phyloP scores from a whole-genome alignment of 75 land plant genomes.

The Picea glauca region DNA sequence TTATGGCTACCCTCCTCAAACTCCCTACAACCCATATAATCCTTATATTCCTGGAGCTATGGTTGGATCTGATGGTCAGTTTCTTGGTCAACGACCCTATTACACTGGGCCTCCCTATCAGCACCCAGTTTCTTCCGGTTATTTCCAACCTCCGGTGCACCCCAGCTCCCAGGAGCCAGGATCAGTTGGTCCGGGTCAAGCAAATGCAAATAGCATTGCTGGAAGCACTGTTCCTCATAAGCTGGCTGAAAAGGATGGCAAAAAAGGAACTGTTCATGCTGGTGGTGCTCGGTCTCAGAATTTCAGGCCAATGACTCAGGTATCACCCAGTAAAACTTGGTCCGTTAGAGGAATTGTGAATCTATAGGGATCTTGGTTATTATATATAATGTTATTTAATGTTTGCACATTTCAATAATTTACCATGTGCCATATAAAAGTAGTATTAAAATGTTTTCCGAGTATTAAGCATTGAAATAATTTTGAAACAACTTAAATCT shows the following conservation, averaged over 20 bases:
- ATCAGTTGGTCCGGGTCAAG: conserved; percentile 43
- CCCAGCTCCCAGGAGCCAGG: conserved; percentile 21
- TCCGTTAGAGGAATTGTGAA: conserved; percentile 11
- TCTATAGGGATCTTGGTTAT: too few relatives aligned
- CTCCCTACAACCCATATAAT: conserved; percentile 57
- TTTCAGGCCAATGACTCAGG: conserved; percentile 33
- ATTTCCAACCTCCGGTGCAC: conserved; percentile 33
- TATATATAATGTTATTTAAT: conserved; percentile 34
- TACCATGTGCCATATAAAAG: too few relatives aligned
- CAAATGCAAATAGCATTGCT: conserved; percentile 22
- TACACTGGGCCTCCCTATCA: conserved; percentile 31
- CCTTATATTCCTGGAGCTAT: conserved; percentile 64
- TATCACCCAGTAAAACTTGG: conserved; percentile 42
- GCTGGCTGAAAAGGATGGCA: conserved; percentile 14
- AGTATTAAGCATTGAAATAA: background rate
- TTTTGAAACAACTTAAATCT: too few relatives aligned
- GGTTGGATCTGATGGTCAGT: conserved; percentile 41
- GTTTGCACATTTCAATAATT: background rate
- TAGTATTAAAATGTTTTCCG: background rate
- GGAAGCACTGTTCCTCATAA: conserved; percentile 15
- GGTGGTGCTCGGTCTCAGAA: conserved; percentile 35
- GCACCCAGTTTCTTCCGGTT: conserved; percentile 32
- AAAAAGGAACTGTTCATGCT: conserved; percentile 20
- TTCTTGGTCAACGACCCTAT: conserved; percentile 33
- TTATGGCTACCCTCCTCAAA: conserved; percentile 55